phyloP scores from a whole-genome alignment of 352 stramenopile genomes.

The Pythium sp. region DNA sequence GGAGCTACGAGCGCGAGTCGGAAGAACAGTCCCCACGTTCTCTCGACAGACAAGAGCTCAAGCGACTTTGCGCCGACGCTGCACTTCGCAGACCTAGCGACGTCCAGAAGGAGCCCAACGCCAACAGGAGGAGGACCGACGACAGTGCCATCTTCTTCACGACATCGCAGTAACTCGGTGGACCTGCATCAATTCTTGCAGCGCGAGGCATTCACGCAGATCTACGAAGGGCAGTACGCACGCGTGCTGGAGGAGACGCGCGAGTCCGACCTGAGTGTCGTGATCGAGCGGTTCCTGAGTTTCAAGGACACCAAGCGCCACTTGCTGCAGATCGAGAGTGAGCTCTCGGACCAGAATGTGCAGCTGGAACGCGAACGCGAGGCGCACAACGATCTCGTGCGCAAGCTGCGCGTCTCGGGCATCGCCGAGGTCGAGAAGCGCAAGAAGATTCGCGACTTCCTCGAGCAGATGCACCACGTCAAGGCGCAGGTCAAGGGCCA shows the following conservation, averaged over 20 bases:
- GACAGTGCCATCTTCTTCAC: background rate
- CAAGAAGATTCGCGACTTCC: slow-evolving; percentile 50
- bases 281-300: slow-evolving; percentile 47
- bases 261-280: slow-evolving; percentile 45
- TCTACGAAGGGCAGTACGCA: slow-evolving; percentile 62
- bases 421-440: slow-evolving; percentile 49
- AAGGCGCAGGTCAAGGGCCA: slow-evolving; percentile 37
- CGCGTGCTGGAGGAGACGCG: slow-evolving; percentile 44
- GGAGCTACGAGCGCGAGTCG: background rate
- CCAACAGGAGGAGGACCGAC: background rate
- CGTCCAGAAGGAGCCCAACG: background rate
- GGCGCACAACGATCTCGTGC: slow-evolving; percentile 26
- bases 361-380: slow-evolving; percentile 31
- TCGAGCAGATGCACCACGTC: slow-evolving; percentile 41
- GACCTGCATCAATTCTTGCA: slow-evolving; percentile 26
- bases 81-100: background rate
- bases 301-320: slow-evolving; percentile 31
- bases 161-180: slow-evolving; percentile 23
- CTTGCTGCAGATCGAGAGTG: slow-evolving; percentile 49
- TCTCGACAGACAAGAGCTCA: background rate
- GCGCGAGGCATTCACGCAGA: slow-evolving; percentile 52
- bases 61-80: background rate
- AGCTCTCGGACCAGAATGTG: slow-evolving; percentile 27
- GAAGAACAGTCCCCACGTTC: slow-evolving; percentile 6
- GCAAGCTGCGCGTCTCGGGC: slow-evolving; percentile 42